A percentile compares a stretch with the other conserved stretches of the same genome.
These are phyloP conservation scores for Peronospora tabacina DNA, from an alignment of 352 stramenopile genomes.

Conservation along the genomic window DNA sequence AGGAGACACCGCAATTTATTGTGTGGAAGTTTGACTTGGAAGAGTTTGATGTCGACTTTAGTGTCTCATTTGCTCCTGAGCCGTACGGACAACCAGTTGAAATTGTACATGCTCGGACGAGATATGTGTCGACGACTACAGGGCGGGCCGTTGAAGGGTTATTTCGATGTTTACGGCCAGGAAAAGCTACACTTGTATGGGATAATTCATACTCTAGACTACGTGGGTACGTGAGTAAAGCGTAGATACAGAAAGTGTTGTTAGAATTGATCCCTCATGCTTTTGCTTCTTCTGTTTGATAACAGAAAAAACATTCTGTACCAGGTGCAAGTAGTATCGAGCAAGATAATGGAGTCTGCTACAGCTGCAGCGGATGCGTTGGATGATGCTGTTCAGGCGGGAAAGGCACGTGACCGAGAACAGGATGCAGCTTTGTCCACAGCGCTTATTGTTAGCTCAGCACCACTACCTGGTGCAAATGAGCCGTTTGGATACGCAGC, in stretches of 20 bases:
- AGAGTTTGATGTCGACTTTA: conserved; percentile 77
- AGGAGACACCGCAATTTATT: conserved; percentile 39
- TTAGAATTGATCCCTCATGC: background rate
- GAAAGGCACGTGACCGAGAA: conserved; percentile 37
- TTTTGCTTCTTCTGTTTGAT: background rate
- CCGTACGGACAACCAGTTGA: conserved; percentile 38
- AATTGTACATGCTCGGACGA: conserved; percentile 54
- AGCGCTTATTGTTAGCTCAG: conserved; percentile 33
- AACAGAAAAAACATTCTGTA: conserved; percentile 71
- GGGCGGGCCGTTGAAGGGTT: conserved; percentile 56
- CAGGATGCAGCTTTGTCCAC: conserved; percentile 29
- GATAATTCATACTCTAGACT: conserved; percentile 80
- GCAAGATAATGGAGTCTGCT: conserved; percentile 66
- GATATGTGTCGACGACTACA: conserved; percentile 44
- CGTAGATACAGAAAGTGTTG: background rate
- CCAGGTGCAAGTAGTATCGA: conserved; percentile 60
- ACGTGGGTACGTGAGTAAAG: conserved; percentile 34
- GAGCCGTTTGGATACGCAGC: conserved; percentile 27
- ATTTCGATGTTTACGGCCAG: conserved; percentile 49
- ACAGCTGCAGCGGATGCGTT: conserved; percentile 58
- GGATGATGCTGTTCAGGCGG: conserved; percentile 52
- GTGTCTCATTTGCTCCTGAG: conserved; percentile 44
- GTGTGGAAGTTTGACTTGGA: conserved; percentile 82
- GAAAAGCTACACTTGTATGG: conserved; percentile 58
- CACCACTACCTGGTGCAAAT: conserved; percentile 2